phyloP scores from a whole-genome alignment of 164 flowering plant species.

The Warburgia ugandensis region DNA sequence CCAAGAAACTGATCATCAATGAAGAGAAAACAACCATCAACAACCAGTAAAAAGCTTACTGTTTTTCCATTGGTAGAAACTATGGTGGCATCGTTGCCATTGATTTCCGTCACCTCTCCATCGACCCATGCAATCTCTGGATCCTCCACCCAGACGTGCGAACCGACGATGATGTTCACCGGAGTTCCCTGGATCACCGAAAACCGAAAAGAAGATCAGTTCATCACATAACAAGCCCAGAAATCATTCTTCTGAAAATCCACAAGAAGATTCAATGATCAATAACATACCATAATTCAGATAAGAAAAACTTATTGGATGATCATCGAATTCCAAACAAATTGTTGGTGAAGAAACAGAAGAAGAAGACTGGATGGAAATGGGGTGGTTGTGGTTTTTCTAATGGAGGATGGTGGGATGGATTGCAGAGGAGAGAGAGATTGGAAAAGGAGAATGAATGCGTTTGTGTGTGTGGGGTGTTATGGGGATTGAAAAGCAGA shows the following conservation, averaged over 20 bases:
- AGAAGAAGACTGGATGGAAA: slow-evolving; percentile 1
- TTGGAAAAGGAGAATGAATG: slow-evolving; percentile 11
- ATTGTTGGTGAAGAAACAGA: slow-evolving; percentile 6
- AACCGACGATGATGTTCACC: slow-evolving; percentile 66
- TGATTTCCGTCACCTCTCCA: slow-evolving; percentile 58
- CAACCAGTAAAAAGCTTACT: slow-evolving; percentile 26
- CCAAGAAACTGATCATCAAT: neutral
- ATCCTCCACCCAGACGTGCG: slow-evolving; percentile 82
- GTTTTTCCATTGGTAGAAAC: slow-evolving; percentile 42
- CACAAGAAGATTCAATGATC: neutral
- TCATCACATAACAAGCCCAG: neutral
- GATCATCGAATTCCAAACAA: slow-evolving; percentile 26
- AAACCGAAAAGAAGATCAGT: slow-evolving; percentile 1
- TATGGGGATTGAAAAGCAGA: slow-evolving; percentile 31
- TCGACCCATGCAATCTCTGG: slow-evolving; percentile 70
- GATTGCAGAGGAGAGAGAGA: slow-evolving; percentile 16
- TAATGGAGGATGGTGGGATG: slow-evolving; percentile 17
- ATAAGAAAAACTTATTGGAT: slow-evolving; percentile 9
- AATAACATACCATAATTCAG: slow-evolving; percentile 31
- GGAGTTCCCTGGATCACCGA: slow-evolving; percentile 61
- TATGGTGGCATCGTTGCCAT: slow-evolving; percentile 47
- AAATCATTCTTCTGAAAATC: slow-evolving; percentile 1
- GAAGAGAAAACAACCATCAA: neutral
- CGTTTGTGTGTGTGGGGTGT: slow-evolving; percentile 14
- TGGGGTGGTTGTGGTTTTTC: slow-evolving; percentile 4